Base-by-base conservation (phyloP, 441 rosid genomes). In the Dalechampia spathulata region DNA sequence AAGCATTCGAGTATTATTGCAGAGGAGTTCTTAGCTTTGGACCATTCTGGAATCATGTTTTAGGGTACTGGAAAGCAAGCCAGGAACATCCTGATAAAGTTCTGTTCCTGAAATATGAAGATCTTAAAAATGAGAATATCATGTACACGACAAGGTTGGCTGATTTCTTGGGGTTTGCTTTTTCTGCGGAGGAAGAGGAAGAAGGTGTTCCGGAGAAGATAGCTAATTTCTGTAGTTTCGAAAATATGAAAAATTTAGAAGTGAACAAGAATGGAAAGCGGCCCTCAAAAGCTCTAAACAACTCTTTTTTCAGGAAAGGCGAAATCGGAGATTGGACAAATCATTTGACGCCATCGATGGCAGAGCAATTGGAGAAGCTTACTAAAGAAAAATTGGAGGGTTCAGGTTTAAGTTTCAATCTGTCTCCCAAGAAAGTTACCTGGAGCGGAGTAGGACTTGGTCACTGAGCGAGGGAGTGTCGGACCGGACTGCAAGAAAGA, bases 1-100 rank as follows among this genome's bases (percentile, higher is more conserved):
- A 64, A n/a, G 51, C 40, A 19, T 64, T 72, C 1, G 75, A 76
- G 2, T 39, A 6, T 58, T 49, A 53, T 14, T 64, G 67, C 37
- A 19, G 6, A 6, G 77, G 80, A n/a, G 27, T 61, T 0, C 19
- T 10, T 26, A 14, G 21, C 6, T 25, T 1, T 34, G 78, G 71
- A 5, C 73, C 73, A 5, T 6, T 15, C 27, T 43, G 1, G 47
- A 23, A 43, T 16, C 47, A 43, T 20, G 47, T 43, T 5, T 16
- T 19, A 20, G 47, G 23, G 23, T 43, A 43, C 19, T 16, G 44
- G 44, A 41, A 41, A 41, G 3, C 44, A n/a, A 41, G 44, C 8
- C 5, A 4, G 8, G 47, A 43, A 20, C 19, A 1, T 2, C 61
- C 67, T 0, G 39, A 68, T 2, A 58, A 22, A 25, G 41, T 58